phyloP scores from a whole-genome alignment of 2,329 filamentous ascomycete species.

The Cercospora sp. region DNA sequence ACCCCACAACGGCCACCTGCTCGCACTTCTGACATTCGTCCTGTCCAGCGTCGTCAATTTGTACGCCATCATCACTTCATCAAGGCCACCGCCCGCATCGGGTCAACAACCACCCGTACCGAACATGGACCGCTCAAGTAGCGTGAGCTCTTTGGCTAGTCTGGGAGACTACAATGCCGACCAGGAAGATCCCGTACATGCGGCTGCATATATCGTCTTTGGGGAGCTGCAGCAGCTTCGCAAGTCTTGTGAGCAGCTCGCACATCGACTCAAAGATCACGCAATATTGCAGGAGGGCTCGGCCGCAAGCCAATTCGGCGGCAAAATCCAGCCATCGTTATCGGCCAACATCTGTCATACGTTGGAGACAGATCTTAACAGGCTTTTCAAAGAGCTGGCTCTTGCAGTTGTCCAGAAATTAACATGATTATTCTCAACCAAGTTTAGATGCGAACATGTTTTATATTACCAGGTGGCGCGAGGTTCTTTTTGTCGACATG shows the following conservation, averaged over 20 bases:
- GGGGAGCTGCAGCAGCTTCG: constrained; percentile 3
- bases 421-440: not conserved
- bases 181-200: not conserved
- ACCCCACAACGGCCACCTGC: not conserved
- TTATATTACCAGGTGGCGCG: not conserved
- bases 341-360: not conserved
- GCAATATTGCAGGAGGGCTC: not conserved
- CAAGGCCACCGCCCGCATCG: not conserved
- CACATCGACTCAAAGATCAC: not conserved
- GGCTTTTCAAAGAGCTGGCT: not conserved
- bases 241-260: not conserved
- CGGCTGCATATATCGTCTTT: not conserved
- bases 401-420: not conserved
- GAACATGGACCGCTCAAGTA: not conserved
- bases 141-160: not conserved
- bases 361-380: not conserved
- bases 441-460: not conserved
- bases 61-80: not conserved
- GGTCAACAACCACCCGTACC: not conserved
- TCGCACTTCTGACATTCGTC: not conserved
- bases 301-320: not conserved
- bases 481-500: not conserved
- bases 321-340: not conserved
- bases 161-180: not conserved
- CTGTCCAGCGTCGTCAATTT: not conserved